phyloP scores from a whole-genome alignment of 164 flowering plant species.

The Buxus sempervirens region DNA sequence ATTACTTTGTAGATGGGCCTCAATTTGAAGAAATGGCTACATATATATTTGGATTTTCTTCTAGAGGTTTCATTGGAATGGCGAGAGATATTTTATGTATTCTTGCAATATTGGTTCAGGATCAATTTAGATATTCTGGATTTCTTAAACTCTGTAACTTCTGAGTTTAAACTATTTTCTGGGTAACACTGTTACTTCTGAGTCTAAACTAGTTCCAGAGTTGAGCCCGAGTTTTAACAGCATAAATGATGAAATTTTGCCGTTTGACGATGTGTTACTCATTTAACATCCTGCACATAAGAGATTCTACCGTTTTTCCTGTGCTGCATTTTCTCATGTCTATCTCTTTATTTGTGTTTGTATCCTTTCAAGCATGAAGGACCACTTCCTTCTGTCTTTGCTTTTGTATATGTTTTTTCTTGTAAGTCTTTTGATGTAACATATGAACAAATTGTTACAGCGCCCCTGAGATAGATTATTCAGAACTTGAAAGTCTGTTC shows the following conservation, averaged over 20 bases:
- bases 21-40: neutral
- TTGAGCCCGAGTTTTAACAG: no score
- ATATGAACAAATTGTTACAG: conserved; percentile 31
- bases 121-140: no score
- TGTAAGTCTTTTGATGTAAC: conserved; percentile 12
- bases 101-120: neutral
- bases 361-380: neutral
- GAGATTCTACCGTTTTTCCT: no score
- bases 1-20: neutral
- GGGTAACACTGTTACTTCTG: no score
- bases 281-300: no score
- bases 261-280: no score
- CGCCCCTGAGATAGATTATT: conserved; percentile 93
- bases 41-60: neutral
- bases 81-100: neutral
- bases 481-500: conserved; percentile 90
- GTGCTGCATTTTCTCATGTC: no score
- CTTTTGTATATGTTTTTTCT: neutral
- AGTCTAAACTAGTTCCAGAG: no score
- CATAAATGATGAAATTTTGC: no score
- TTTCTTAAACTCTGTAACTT: no score
- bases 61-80: neutral
- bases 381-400: neutral
- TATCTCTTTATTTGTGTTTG: neutral
- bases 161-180: no score